A percentile compares a stretch with the other conserved stretches of the same genome.
These are phyloP conservation scores for Leucosporidium scottii DNA, from an alignment of 768 basidiomycete species.

Conservation along the genomic window DNA sequence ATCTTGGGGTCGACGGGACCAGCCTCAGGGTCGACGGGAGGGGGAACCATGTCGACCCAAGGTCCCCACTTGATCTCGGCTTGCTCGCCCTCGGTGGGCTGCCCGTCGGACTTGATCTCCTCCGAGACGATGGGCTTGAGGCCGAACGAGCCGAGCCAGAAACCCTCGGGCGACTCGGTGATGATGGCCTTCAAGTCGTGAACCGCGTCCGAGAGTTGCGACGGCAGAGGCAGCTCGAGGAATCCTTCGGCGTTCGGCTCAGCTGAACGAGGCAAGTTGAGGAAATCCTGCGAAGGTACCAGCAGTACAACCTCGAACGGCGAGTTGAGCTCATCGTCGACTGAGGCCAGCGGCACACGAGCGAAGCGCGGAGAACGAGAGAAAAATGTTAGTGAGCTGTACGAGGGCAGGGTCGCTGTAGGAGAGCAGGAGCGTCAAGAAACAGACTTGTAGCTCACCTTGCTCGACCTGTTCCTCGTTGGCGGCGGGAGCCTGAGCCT, in stretches of 20 bases:
- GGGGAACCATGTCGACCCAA: conserved; percentile 37
- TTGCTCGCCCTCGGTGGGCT: conserved; percentile 4
- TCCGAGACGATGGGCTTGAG: conserved; percentile 33
- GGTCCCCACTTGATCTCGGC: conserved; percentile 32
- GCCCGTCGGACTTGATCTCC: conserved; percentile 30
- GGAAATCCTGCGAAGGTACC: conserved; percentile 25
- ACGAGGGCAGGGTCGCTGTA: too few relatives aligned
- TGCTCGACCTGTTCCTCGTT: too few relatives aligned
- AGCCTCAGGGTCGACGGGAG: conserved; percentile 37
- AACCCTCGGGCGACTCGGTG: conserved; percentile 45
- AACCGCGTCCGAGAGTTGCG: conserved; percentile 23
- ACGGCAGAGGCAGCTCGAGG: conserved; percentile 30
- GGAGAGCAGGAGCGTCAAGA: too few relatives aligned
- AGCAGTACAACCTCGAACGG: conserved; percentile 30
- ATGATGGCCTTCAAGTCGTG: conserved; percentile 43
- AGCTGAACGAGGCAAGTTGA: conserved; percentile 2
- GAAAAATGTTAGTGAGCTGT: too few relatives aligned
- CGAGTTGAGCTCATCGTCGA: too few relatives aligned
- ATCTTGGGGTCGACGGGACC: conserved; percentile 36
- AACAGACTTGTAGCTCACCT: too few relatives aligned
- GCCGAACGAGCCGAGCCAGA: conserved; percentile 47
- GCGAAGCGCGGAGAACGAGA: too few relatives aligned
- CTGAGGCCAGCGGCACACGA: too few relatives aligned
- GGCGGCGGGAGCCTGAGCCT: too few relatives aligned
- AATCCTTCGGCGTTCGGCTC: conserved; percentile 10